Conservation (phyloP, 495 filamentous ascomycete species). For the Staphylotrichum longicolle region DNA sequence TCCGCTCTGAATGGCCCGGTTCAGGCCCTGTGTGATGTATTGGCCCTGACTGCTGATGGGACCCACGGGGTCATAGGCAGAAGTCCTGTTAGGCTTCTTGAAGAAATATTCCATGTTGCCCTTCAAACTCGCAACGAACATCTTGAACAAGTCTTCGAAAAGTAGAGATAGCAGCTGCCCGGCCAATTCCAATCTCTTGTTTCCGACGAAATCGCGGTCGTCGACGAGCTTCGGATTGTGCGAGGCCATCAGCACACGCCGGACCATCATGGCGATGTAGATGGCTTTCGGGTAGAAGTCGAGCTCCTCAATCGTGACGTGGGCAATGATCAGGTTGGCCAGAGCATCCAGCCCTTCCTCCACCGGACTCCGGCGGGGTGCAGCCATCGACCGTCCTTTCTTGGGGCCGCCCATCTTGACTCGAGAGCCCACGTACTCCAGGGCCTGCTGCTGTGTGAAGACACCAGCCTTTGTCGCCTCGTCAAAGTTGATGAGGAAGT, state of each 20-base stretch:
- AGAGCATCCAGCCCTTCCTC: constrained; percentile 91
- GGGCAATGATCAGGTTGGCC: constrained; percentile 84
- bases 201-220: constrained; percentile 96
- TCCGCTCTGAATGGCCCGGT: constrained; percentile 89
- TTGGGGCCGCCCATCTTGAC: constrained; percentile 75
- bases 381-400: constrained; percentile 42
- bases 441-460: constrained; percentile 87
- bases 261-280: constrained; percentile 94
- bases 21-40: constrained; percentile 85
- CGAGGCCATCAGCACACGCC: constrained; percentile 88
- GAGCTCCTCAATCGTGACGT: constrained; percentile 82
- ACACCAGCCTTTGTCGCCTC: constrained; percentile 77
- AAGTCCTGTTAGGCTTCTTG: constrained; percentile 81
- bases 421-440: constrained; percentile 82
- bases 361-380: constrained; percentile 62
- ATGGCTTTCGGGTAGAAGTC: constrained; percentile 94
- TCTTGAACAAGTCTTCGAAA: constrained; percentile 97
- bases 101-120: constrained; percentile 88
- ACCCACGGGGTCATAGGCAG: constrained; percentile 78
- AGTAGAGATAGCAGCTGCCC: constrained; percentile 92
- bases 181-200: constrained; percentile 91
- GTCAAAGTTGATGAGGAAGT: constrained; percentile 92
- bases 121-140: constrained; percentile 82
- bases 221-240: constrained; percentile 86
- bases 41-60: constrained; percentile 73